Evolutionary conservation across 148 eudicot species (phyloP), one percentile per base, ranked within the genome.

Genomic region (Rheum nobile): DNA sequence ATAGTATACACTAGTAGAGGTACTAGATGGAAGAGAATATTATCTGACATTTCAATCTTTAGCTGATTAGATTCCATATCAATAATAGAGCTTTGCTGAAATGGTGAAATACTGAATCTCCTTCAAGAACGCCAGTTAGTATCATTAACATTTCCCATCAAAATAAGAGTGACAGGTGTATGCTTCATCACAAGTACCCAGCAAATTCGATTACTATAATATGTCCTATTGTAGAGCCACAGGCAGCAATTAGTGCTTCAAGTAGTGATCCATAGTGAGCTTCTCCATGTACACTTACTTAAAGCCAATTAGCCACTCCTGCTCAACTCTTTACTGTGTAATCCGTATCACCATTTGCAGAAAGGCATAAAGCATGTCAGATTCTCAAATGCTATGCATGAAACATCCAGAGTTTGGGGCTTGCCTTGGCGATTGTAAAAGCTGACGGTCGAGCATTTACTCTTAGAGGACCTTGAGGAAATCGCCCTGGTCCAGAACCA

Each of bases 391-490:
- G 68, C 81, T 78, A 85, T 74, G 77, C 80, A 88, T 82, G 83
- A 82, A 79, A 77, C 79, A 83, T 85, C 91, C 94, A 83, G 79
- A 88, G 79, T 85, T 83, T 74, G 52, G 83, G 77, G 91, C 98
- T 94, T 94, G 98, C 98, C 98, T 91, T 94, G 80, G 98, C 87
- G 78, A 91, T 91, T 26, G 85, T 79, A 59, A 77, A 83, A 72
- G 95, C 75, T 74, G 97, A 83, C 6, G 92, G 84, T 47, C 92
- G 87, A 82, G 85, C 76, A 86, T 86, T 89, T 32, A 94, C 88
- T 72, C 93, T 85, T 32, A 89, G 89, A 24, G 83, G 79, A 16
- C 83, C 86, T 63, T 88, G 90, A 67, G 81, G 88, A 80, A 83
- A 88, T 54, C 83, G 75, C 76, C 85, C 88, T 61, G 75, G 72